A percentile compares a stretch with the other conserved stretches of the same genome.
These are phyloP conservation scores for Trichophyton verrucosum DNA, from an alignment of 2,329 filamentous ascomycete genomes.

Conservation along the genomic window DNA sequence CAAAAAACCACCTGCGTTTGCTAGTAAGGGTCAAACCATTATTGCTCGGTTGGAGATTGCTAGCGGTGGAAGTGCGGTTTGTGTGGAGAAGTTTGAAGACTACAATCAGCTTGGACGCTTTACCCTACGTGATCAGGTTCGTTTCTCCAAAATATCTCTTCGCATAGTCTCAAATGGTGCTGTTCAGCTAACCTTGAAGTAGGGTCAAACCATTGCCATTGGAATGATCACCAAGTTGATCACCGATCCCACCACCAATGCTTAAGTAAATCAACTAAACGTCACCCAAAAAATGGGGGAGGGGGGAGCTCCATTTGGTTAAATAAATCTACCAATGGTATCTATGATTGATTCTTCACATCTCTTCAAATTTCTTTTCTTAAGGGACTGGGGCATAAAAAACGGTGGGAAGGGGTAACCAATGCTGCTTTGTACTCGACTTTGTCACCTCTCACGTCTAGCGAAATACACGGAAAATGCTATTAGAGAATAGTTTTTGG, in stretches of 20 bases:
- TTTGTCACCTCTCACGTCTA: background rate
- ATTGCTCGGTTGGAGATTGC: constrained; percentile 85
- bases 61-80: constrained; percentile 73
- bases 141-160: constrained; percentile 19
- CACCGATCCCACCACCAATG: constrained; percentile 23
- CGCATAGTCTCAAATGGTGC: constrained; percentile 4
- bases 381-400: background rate
- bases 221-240: constrained; percentile 95
- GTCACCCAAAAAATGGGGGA: no score
- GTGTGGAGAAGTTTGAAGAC: constrained; percentile 88
- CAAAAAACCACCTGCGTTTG: constrained; percentile 85
- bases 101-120: constrained; percentile 90
- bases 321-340: background rate
- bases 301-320: background rate
- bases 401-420: background rate
- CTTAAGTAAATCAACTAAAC: background rate
- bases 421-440: background rate
- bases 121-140: constrained; percentile 75
- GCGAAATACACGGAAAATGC: background rate
- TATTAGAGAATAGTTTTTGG: background rate
- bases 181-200: constrained; percentile 16
- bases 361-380: background rate
- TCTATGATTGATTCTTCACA: background rate
- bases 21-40: constrained; percentile 65
- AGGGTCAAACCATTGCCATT: constrained; percentile 99